Evolutionary conservation across 495 filamentous ascomycete species (phyloP), one percentile per base, ranked within the genome.

Genomic region (Penicillium antarcticum): DNA sequence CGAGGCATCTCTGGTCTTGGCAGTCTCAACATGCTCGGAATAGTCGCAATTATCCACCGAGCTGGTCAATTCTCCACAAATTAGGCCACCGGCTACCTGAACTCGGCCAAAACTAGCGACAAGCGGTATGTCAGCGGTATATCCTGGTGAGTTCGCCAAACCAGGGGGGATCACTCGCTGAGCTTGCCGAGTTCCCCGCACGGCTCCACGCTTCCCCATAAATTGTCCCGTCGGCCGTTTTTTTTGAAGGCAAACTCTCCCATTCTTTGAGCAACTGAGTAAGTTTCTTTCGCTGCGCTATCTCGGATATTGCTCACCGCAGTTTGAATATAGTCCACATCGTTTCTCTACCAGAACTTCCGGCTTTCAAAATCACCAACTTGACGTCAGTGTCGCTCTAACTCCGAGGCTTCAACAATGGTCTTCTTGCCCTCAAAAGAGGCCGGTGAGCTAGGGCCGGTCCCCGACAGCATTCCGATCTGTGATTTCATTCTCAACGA

Each of bases 401-500:
- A 35, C 44, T 9, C 10, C 21, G 53, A 42, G 52, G 19, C 45
- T 12, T 24, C 10, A 54, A 80, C 56, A 23, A 96, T 96, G 91
- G 87, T 92, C 13, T 95, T 96, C 73, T 74, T 76, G 50, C 78
- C 88, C 43, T 84, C 88, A 18, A 68, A 80, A 60, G 86, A 80
- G 78, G 80, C 83, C 12, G 87, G 87, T 26, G 67, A 82, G 58
- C 75, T 96, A 41, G 82, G 83, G 0, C 80, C 85, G 29, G 77
- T 86, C 3, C 89, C 89, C 5, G 89, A 95, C 60, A 82, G 83
- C 23, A 77, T 95, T 53, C 79, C 90, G 0, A 76, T 96, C 45
- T 75, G 79, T 57, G 85, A 95, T 39, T 95, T 95, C 66, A 88
- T 94, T 77, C 78, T 84, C 38, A 80, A 82, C 53, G 90, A 95